A percentile compares a stretch with the other conserved stretches of the same genome.
phyloP scores from a whole-genome alignment of 805 yeast species.

The Schwanniomyces sp. region DNA sequence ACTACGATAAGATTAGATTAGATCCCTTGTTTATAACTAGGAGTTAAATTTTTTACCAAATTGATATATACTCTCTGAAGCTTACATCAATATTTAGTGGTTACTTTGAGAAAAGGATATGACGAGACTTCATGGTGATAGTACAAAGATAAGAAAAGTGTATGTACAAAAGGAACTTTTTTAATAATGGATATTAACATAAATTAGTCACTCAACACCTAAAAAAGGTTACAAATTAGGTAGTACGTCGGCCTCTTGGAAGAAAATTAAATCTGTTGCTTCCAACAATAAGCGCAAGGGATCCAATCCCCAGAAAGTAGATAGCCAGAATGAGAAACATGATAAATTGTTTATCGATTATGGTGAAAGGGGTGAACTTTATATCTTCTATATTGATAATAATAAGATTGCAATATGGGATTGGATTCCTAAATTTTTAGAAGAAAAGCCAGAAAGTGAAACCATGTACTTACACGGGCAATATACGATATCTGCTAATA shows the following conservation, averaged over 20 bases:
- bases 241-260: slow-evolving; percentile 43
- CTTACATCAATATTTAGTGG: not conserved
- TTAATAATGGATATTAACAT: not conserved
- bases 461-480: slow-evolving; percentile 21
- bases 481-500: slow-evolving; percentile 3
- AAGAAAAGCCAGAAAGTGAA: slow-evolving; percentile 19
- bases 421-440: slow-evolving; percentile 20
- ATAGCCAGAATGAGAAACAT: slow-evolving; percentile 1
- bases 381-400: slow-evolving; percentile 20
- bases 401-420: slow-evolving; percentile 33
- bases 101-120: not conserved
- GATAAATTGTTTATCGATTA: slow-evolving; percentile 14
- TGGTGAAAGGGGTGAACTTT: slow-evolving; percentile 34
- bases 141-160: slow-evolving; percentile 3
- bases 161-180: not conserved
- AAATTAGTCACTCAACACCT: slow-evolving; percentile 22
- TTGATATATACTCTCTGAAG: not conserved
- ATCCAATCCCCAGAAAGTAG: not conserved
- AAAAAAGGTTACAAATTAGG: slow-evolving; percentile 39
- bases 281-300: slow-evolving; percentile 1
- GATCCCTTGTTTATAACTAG: not conserved
- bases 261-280: slow-evolving; percentile 37
- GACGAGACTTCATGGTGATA: slow-evolving; percentile 4
- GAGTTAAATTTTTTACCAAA: not conserved
- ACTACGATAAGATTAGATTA: not conserved